Conservation (phyloP, 768 basidiomycete genomes). For the Leccinum sublutescens region DNA sequence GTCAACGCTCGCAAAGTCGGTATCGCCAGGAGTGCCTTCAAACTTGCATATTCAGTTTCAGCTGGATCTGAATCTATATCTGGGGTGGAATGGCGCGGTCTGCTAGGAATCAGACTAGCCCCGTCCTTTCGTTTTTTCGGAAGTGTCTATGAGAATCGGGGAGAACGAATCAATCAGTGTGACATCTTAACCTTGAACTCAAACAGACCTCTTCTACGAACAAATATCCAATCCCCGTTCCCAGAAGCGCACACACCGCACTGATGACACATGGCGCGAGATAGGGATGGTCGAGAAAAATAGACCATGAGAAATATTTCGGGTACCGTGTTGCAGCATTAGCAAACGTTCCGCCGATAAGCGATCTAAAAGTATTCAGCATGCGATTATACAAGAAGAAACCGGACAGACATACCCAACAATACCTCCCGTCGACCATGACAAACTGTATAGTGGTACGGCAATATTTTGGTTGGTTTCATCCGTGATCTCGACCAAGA, state of each 20-base stretch:
- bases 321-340: slow-evolving; percentile 11
- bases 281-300: slow-evolving; percentile 11
- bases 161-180: background rate
- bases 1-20: background rate
- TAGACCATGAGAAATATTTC: slow-evolving; percentile 6
- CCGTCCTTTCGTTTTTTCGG: background rate
- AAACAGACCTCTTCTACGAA: slow-evolving; percentile 11
- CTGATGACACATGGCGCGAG: slow-evolving; percentile 4
- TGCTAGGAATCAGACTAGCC: background rate
- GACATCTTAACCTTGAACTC: background rate
- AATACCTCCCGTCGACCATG: slow-evolving; percentile 5
- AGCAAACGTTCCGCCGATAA: slow-evolving; percentile 9
- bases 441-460: slow-evolving; percentile 11
- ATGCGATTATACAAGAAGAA: background rate
- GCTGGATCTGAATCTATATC: background rate
- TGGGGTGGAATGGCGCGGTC: background rate
- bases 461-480: slow-evolving; percentile 15
- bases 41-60: background rate
- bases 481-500: slow-evolving; percentile 14
- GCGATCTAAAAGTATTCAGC: slow-evolving; percentile 1
- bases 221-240: background rate
- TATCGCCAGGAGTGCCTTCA: background rate
- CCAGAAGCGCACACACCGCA: slow-evolving; percentile 2
- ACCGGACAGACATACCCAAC: background rate
- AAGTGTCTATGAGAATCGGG: slow-evolving; percentile 2